Evolutionary conservation across 768 basidiomycete species (phyloP), one percentile per base, ranked within the genome.

Genomic region (Termitomyces sp.): DNA sequence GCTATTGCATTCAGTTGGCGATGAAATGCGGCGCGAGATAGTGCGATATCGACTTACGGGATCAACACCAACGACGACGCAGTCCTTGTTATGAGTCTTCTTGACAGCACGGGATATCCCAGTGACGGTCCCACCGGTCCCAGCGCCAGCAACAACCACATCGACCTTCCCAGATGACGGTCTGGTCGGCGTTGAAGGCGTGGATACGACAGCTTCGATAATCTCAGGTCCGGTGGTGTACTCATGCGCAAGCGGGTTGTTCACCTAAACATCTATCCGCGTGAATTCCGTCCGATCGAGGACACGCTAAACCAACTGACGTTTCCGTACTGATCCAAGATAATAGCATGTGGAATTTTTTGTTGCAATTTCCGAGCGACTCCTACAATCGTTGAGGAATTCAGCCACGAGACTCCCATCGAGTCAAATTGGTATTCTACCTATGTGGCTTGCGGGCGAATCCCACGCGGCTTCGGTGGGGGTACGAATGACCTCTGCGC

Each of bases 101-200:
- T 90, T 91, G 65, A 96, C 75, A 3, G 88, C 88, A 16, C 87
- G 80, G 18, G 91, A 87, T 50, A 91, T 70, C 2, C 96, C 96
- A n/a, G 91, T 92, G 61, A 99, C 75, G 0, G 96, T 98, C 12
- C 96, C 96, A 14, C 97, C 96, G 2, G 97, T 99, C 14, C 97
- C 97, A 10, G 95, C 92, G 3, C 92, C 87, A 8, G 87, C 92
- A 23, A 97, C 72, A 52, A 98, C 75, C 2, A 85, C 87, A 68
- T 95, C 89, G 26, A 98, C 85, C 69, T 89, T 87, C 52, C 81
- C 79, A 35, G 86, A 88, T 0, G 89, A 91, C 0, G 84, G 85
- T 51, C 71, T 78, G 14, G 70, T 69, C 6, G 73, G 64, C 0
- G 83, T 86, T 28, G 86, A 85, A 9, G 84, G 88, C 1, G 86